Percentiles rank a stretch among this genome's conserved stretches.
Evolutionary conservation across 2,329 filamentous ascomycete species (phyloP).

Genomic region (Nothopassalora personata): DNA sequence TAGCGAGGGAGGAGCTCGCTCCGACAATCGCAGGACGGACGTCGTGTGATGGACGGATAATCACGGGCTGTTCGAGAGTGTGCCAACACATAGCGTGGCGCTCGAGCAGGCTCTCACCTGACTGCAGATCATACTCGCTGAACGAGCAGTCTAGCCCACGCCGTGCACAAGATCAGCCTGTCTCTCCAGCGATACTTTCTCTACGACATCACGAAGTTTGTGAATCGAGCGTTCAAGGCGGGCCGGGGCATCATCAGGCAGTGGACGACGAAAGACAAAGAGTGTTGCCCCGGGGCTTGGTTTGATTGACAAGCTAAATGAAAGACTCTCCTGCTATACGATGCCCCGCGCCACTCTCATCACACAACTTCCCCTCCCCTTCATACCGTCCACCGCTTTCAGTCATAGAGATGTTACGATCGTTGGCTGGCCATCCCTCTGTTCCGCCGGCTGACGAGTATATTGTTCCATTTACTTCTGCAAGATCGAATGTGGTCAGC

Average conservation of each 20-base stretch:
- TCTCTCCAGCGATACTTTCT: too few species aligned
- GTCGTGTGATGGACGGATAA: background rate
- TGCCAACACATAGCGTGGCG: background rate
- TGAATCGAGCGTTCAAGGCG: too few species aligned
- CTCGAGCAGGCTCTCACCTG: background rate
- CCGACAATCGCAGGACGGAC: background rate
- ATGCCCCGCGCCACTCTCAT: background rate
- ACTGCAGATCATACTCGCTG: background rate
- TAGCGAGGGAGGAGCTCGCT: background rate
- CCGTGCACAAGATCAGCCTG: background rate
- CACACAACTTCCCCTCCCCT: constrained; percentile 4
- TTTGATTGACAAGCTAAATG: constrained; percentile 17
- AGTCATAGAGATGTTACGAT: constrained; percentile 7
- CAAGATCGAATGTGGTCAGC: background rate
- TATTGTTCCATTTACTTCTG: constrained; percentile 9
- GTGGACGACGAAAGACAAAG: background rate
- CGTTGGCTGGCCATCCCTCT: constrained; percentile 4
- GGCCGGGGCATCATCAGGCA: too few species aligned
- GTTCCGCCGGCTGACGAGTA: constrained; percentile 4
- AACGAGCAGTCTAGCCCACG: background rate
- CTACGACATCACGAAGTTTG: too few species aligned
- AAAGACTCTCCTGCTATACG: constrained; percentile 6
- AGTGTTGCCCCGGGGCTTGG: constrained; percentile 7
- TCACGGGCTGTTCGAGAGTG: background rate
- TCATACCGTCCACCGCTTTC: constrained; percentile 3